These are phyloP conservation scores for Monosporascus cannonballus DNA, from an alignment of 2,329 filamentous ascomycete genomes.

Conservation along the genomic window DNA sequence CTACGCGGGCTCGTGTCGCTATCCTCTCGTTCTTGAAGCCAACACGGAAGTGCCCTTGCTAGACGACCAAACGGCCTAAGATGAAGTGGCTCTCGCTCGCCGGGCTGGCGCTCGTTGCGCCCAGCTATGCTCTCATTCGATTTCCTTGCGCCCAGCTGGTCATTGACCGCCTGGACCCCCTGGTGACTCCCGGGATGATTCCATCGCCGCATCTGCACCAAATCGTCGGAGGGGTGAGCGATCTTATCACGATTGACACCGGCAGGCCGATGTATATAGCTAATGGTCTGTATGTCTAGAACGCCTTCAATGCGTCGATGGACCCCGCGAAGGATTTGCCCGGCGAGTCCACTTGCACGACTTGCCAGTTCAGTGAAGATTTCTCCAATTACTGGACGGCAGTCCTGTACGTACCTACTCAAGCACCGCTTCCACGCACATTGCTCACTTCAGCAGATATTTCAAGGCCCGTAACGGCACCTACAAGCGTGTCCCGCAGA, in stretches of 20 bases:
- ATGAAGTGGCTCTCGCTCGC: conserved; percentile 16
- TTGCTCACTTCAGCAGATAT: background rate
- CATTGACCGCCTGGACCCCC: conserved; percentile 23
- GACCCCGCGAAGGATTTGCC: conserved; percentile 17
- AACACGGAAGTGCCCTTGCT: background rate
- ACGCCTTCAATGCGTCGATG: conserved; percentile 25
- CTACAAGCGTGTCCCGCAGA: conserved; percentile 22
- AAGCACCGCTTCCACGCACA: background rate
- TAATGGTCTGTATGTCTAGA: background rate
- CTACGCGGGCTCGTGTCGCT: background rate
- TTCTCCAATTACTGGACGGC: conserved; percentile 26
- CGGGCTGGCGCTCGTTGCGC: conserved; percentile 17
- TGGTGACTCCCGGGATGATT: conserved; percentile 21
- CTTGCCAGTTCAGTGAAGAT: conserved; percentile 21
- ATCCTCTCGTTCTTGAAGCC: background rate
- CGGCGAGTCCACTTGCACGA: conserved; percentile 19
- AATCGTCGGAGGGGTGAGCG: conserved; percentile 18
- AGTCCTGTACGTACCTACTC: conserved; percentile 9
- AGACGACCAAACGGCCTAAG: conserved; percentile 1
- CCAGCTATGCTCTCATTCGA: conserved; percentile 18
- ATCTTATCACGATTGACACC: background rate
- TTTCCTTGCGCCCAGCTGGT: conserved; percentile 24
- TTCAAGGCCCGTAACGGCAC: conserved; percentile 23
- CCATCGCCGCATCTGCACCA: conserved; percentile 26
- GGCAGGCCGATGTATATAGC: background rate